A percentile compares a stretch with the other conserved stretches of the same genome.
Evolutionary conservation across 2,329 filamentous ascomycete genomes (phyloP).

Genomic region (Rosellinia necatrix): DNA sequence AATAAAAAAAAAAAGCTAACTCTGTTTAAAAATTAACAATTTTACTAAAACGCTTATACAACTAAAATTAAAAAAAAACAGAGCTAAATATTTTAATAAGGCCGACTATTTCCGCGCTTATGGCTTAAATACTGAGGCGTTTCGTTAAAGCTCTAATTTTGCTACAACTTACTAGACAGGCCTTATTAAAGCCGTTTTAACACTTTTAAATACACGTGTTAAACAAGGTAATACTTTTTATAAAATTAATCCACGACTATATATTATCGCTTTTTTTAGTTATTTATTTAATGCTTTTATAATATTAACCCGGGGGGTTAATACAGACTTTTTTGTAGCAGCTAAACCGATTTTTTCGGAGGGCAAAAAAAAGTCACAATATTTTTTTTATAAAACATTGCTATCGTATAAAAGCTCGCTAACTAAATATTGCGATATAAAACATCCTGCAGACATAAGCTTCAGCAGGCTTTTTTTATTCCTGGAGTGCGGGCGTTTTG

Average conservation of each 20-base stretch:
- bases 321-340: neutral
- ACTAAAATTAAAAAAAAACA: too few species aligned
- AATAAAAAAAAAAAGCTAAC: too few species aligned
- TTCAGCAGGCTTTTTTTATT: neutral
- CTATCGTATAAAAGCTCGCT: neutral
- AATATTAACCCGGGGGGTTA: neutral
- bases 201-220: too few species aligned
- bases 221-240: neutral
- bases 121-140: too few species aligned
- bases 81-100: too few species aligned
- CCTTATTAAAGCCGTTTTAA: too few species aligned
- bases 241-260: neutral
- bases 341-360: neutral
- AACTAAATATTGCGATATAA: neutral
- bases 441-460: neutral
- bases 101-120: too few species aligned
- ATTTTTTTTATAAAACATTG: neutral
- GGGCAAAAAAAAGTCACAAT: neutral
- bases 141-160: too few species aligned
- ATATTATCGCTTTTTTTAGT: constrained; percentile 1
- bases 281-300: neutral
- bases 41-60: too few species aligned
- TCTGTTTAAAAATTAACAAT: too few species aligned
- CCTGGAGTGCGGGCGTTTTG: neutral
- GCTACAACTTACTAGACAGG: too few species aligned